A percentile compares a stretch with the other conserved stretches of the same genome.
Conservation (phyloP, 1,284 basidiomycete species). For the Malassezia slooffiae region DNA sequence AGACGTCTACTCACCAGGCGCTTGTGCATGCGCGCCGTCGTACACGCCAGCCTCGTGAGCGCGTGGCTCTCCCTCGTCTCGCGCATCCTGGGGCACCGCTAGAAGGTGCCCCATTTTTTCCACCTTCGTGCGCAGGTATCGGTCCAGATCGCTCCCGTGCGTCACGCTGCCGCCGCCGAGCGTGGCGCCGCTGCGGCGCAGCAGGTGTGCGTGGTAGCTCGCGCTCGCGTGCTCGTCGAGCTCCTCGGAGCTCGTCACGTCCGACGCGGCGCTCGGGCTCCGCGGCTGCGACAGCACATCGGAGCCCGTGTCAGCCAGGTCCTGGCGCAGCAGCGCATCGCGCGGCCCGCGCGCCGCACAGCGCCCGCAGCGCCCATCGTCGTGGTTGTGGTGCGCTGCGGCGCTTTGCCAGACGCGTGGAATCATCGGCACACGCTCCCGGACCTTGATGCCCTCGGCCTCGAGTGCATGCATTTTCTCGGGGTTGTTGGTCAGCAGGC, state of each 20-base stretch:
- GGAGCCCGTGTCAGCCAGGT: too few species aligned
- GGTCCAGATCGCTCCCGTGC: constrained; percentile 77
- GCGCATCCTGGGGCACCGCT: too few species aligned
- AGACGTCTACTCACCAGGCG: too few species aligned
- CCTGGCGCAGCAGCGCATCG: too few species aligned
- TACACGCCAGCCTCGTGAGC: too few species aligned
- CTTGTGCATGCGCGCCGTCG: too few species aligned
- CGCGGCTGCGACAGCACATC: too few species aligned
- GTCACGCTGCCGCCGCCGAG: constrained; percentile 72
- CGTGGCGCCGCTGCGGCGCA: constrained; percentile 60
- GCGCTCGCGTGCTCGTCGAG: constrained; percentile 32
- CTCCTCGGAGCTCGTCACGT: constrained; percentile 16
- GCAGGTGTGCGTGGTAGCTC: constrained; percentile 45
- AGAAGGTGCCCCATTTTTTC: constrained; percentile 92
- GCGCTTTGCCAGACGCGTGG: constrained; percentile 69
- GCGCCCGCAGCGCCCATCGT: too few species aligned
- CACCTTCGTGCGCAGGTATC: constrained; percentile 90
- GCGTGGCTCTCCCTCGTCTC: too few species aligned
- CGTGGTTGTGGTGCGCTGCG: too few species aligned
- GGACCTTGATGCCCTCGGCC: constrained; percentile 67
- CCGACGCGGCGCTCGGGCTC: too few species aligned
- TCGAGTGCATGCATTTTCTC: constrained; percentile 85
- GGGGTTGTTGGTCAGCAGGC: constrained; percentile 91
- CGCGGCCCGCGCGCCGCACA: too few species aligned
- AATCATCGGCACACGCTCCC: constrained; percentile 84